phyloP scores from a whole-genome alignment of 768 basidiomycete genomes.

The Peribolospora baueri region DNA sequence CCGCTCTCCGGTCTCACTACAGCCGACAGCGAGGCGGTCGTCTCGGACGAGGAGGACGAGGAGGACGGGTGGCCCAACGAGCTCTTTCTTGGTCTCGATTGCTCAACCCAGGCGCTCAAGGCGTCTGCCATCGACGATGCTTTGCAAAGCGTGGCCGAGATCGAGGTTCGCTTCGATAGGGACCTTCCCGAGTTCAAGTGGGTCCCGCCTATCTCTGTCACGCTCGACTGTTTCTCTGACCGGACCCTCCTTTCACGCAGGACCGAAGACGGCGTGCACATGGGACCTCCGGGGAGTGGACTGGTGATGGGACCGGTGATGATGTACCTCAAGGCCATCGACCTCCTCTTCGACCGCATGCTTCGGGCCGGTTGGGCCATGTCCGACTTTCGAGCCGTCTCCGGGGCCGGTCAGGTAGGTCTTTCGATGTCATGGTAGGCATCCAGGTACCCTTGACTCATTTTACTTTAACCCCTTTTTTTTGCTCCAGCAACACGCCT shows the following conservation, averaged over 20 bases:
- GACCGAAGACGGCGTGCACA: constrained; percentile 18
- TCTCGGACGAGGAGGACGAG: no score
- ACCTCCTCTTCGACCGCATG: constrained; percentile 35
- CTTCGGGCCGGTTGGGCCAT: background rate
- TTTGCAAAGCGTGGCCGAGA: constrained; percentile 37
- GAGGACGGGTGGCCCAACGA: no score
- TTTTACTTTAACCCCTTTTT: background rate
- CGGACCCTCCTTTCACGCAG: constrained; percentile 1
- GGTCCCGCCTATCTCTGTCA: background rate
- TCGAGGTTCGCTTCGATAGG: constrained; percentile 50
- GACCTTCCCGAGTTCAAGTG: constrained; percentile 37
- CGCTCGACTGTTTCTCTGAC: background rate
- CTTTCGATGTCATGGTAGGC: background rate
- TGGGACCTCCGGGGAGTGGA: constrained; percentile 29
- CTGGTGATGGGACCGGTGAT: constrained; percentile 56
- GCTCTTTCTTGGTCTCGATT: no score
- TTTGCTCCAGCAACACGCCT: constrained; percentile 47
- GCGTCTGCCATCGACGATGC: constrained; percentile 40
- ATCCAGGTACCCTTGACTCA: background rate
- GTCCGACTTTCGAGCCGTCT: constrained; percentile 20
- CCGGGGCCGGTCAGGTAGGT: constrained; percentile 53
- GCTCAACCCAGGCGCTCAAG: constrained; percentile 20
- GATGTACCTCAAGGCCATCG: constrained; percentile 70
- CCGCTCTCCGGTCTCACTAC: no score
- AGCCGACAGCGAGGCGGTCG: no score